Base-by-base conservation (phyloP, 805 yeast genomes). In the Kazachstania viticola region DNA sequence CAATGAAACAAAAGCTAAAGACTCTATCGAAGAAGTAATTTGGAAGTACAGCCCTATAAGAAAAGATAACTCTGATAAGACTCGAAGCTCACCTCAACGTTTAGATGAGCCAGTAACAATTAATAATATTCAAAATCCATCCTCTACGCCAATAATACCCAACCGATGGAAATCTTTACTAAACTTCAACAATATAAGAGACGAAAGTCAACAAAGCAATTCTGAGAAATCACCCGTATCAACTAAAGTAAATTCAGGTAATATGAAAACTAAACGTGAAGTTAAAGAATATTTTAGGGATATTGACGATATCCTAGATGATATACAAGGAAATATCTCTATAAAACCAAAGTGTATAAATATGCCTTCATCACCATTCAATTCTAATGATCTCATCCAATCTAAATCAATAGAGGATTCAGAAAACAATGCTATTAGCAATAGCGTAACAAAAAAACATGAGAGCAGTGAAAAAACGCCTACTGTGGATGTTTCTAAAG, bases 61-160 rank as follows among this genome's bases (percentile, higher is more conserved):
- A 16, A 39, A 35, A 17, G 41, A 35, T 21, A 26, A 27, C 4
- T 34, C 39, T 3, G 49, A 40, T 27, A 39, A 38, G 29, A 24
- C 34, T 3, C 22, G 32, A 11, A 42, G 48, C 27, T 40, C 50
- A 5, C 38, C 39, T 19, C 44, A 41, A 5, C 26, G 28, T n/a
- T 35, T 42, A 3, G 48, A 46, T 18, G 44, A 40, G 17, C 17
- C 28, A n/a, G 17, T 24, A 9, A 37, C 33, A 8, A 26, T 28
- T 14, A 28, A 26, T 14, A 32, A 21, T 11, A 31, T 27, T 3
- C 47, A 46, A 19, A 44, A 44, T 17, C 48, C 51, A 7, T 46
- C 55, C 8, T 54, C 60, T 1, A 54, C 58, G 3, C 58, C 60
- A 9, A 33, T 46, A 19, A 42, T 51, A 9, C 48, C 52, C 4